phyloP scores from a whole-genome alignment of 2,329 filamentous ascomycete species.

The Chaetomium sp. region DNA sequence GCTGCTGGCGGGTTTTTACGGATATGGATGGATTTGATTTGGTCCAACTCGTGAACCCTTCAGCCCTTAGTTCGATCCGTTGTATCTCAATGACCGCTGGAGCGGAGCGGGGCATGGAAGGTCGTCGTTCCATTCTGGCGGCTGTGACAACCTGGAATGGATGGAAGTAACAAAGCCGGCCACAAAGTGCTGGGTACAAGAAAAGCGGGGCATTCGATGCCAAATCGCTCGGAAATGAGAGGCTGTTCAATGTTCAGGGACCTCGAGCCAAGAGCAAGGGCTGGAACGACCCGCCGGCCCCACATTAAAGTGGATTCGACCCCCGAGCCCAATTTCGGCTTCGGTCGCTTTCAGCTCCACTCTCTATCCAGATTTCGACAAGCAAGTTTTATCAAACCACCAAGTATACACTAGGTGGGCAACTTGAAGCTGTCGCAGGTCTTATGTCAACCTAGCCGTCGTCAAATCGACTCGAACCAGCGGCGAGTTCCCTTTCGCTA shows the following conservation, averaged over 20 bases:
- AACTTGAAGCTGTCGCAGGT: conserved; percentile 5
- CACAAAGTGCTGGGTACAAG: neutral
- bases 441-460: conserved; percentile 4
- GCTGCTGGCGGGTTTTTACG: neutral
- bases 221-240: conserved; percentile 17
- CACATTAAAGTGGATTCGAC: conserved; percentile 20
- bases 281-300: conserved; percentile 28
- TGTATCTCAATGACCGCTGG: neutral
- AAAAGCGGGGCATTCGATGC: conserved; percentile 18
- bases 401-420: too few relatives aligned
- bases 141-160: neutral
- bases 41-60: neutral
- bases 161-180: too few relatives aligned
- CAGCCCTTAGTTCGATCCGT: neutral
- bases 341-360: conserved; percentile 13
- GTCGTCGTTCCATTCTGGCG: conserved; percentile 3
- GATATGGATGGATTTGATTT: neutral
- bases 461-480: conserved; percentile 2
- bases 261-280: conserved; percentile 23
- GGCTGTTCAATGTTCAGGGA: conserved; percentile 13
- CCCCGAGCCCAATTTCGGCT: conserved; percentile 7
- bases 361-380: conserved; percentile 3
- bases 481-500: conserved; percentile 3
- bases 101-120: neutral
- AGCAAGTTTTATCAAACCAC: neutral